Base-by-base conservation (phyloP, 768 basidiomycete genomes). In the Amanita fuliginea region DNA sequence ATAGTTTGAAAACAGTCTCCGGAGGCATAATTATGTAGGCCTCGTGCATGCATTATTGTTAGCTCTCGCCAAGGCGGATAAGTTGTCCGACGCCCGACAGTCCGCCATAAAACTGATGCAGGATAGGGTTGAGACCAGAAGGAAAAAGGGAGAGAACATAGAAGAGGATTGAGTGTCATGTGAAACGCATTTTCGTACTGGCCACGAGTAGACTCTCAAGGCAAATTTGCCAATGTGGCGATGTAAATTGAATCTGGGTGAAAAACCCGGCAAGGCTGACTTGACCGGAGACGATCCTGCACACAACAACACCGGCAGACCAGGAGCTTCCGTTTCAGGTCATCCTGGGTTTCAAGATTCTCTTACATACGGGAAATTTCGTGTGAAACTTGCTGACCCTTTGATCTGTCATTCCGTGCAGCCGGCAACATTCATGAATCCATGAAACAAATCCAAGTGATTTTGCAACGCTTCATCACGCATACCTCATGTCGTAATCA, bases 1-100 rank as follows among this genome's bases (percentile, higher is more conserved):
- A 13, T 57, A 91, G 86, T 89, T 92, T 54, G 88, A 93, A 66
- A 93, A 94, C 66, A 82, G 84, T 54, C 71, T 92, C 34, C 79
- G 91, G 35, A 73, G 81, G 57, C 91, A 94, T 59, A 95, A 94
- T 57, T 86, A 92, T 62, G 74, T 92, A 42, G 87, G 92, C 30
- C 69, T 92, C 18, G 79, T 81, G 4, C 83, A 91, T 60, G 81
- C 78, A 0, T 67, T 93, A 28, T 65, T 88, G n/a, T 62, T 77
- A 16, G 81, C 78, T 9, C 71, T 94, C 18, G 89, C 87, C 8
- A 85, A 83, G 60, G 74, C 75, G 6, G 84, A 81, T 3, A 74
- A 71, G 52, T 67, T 92, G 26, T 69, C 75, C 18, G 61, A 70
- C 2, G 81, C 75, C 0, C 70, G 75, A 51, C 69, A 68, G 50